A percentile compares a stretch with the other conserved stretches of the same genome.
Conservation (phyloP, 2,329 filamentous ascomycete species). For the Zymoseptoria ardabiliae region DNA sequence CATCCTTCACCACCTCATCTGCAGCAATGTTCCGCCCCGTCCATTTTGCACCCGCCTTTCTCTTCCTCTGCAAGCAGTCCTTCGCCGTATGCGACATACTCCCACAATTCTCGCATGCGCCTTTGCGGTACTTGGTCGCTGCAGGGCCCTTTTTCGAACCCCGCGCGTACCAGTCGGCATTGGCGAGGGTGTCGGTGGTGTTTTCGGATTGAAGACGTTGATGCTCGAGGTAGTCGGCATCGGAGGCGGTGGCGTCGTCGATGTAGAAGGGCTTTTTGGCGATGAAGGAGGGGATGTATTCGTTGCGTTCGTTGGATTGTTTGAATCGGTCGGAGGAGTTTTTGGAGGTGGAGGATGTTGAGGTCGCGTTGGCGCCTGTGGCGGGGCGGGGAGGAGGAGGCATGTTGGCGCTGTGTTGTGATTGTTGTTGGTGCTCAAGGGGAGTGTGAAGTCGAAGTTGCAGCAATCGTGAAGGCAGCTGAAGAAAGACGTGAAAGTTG, state of each 20-base stretch:
- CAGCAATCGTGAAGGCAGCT: neutral
- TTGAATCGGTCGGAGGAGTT: constrained; percentile 38
- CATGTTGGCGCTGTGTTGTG: too few species aligned
- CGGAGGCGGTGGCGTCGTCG: constrained; percentile 62
- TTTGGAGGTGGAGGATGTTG: neutral
- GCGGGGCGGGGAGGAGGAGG: constrained; percentile 30
- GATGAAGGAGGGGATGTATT: constrained; percentile 98
- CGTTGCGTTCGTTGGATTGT: constrained; percentile 76
- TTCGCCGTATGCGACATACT: constrained; percentile 94
- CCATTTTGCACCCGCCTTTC: constrained; percentile 84
- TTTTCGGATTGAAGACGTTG: constrained; percentile 72
- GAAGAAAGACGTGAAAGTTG: neutral
- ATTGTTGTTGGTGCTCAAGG: neutral
- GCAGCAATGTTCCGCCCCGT: constrained; percentile 90
- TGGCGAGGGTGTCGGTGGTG: constrained; percentile 48
- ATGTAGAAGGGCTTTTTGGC: constrained; percentile 97
- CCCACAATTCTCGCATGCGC: constrained; percentile 97
- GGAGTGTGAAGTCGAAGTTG: neutral
- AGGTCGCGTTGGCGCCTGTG: neutral
- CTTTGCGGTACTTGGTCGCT: constrained; percentile 94
- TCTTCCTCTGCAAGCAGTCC: constrained; percentile 81
- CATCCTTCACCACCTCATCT: constrained; percentile 78
- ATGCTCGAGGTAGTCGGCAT: constrained; percentile 89
- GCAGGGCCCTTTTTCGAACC: constrained; percentile 70
- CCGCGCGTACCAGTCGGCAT: constrained; percentile 87